Evolutionary conservation across 2,329 filamentous ascomycete genomes (phyloP).

Genomic region (Verticillium zaregamsianum): DNA sequence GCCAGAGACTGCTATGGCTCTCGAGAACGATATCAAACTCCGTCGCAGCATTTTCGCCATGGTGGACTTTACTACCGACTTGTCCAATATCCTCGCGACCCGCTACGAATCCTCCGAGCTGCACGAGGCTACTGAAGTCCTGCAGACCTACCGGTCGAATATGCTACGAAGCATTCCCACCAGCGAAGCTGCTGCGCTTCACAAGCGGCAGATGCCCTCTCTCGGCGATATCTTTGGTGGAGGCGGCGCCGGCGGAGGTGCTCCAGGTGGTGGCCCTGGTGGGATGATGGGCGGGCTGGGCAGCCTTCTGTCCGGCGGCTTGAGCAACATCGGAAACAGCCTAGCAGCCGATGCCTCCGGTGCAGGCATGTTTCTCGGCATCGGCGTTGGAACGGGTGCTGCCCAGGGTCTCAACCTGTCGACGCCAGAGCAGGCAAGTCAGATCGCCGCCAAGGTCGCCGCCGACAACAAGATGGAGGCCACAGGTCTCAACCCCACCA

Average conservation of each 20-base stretch:
- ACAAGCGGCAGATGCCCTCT: constrained; percentile 6
- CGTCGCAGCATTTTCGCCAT: constrained; percentile 9
- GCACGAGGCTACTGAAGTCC: constrained; percentile 6
- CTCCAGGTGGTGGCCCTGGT: background rate
- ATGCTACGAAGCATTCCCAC: background rate
- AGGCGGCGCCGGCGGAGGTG: background rate
- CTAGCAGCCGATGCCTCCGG: constrained; percentile 10
- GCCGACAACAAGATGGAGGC: constrained; percentile 22
- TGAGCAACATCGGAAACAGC: constrained; percentile 9
- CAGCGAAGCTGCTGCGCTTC: background rate
- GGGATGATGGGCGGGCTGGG: constrained; percentile 6
- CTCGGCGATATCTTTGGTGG: constrained; percentile 1
- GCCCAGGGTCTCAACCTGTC: constrained; percentile 18
- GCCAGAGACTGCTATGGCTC: constrained; percentile 6
- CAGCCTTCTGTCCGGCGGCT: constrained; percentile 8
- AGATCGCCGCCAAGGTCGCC: constrained; percentile 15
- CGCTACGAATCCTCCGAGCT: constrained; percentile 7
- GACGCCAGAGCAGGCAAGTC: constrained; percentile 8
- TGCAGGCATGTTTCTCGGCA: constrained; percentile 17
- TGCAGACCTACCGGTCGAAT: constrained; percentile 6
- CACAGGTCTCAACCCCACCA: constrained; percentile 21
- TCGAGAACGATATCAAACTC: constrained; percentile 9
- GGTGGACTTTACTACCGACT: constrained; percentile 11
- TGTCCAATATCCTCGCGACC: constrained; percentile 6
- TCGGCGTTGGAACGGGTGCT: constrained; percentile 18